phyloP scores from a whole-genome alignment of 805 yeast species.

The Starmerella roubikii region DNA sequence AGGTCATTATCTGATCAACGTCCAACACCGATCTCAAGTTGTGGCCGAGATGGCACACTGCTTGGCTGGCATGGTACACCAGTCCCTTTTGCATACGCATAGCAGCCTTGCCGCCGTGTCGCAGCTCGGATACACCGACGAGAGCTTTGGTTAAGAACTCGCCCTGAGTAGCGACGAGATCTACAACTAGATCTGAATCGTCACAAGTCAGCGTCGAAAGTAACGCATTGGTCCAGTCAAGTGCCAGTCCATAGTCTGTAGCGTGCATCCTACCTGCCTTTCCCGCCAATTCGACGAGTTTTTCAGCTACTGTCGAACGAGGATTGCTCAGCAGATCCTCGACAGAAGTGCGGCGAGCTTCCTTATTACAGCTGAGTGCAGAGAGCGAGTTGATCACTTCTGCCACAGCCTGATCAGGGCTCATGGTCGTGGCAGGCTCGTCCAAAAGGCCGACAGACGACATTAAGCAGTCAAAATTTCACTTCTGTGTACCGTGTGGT shows the following conservation, averaged over 20 bases:
- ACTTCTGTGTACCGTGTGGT: no score
- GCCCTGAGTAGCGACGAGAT: conserved; percentile 6
- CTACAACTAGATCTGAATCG: background rate
- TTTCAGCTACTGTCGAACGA: background rate
- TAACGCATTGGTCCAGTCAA: conserved; percentile 2
- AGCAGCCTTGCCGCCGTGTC: conserved; percentile 1
- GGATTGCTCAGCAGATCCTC: background rate
- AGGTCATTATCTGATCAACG: no score
- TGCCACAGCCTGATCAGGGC: background rate
- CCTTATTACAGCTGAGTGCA: conserved; percentile 3
- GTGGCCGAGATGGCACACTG: background rate
- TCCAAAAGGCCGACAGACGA: no score
- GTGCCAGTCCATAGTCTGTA: conserved; percentile 4
- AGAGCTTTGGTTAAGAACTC: background rate
- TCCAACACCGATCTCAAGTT: no score
- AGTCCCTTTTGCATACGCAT: conserved; percentile 2
- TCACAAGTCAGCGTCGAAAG: background rate
- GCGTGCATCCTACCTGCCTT: background rate
- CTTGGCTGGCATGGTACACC: conserved; percentile 1
- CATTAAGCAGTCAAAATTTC: no score
- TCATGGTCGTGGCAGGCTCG: no score
- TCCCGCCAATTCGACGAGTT: background rate
- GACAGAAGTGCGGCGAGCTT: background rate
- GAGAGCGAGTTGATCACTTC: background rate
- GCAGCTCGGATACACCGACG: background rate